Evolutionary conservation across 257 asterid genomes (phyloP).

Genomic region (Plantago elongata): DNA sequence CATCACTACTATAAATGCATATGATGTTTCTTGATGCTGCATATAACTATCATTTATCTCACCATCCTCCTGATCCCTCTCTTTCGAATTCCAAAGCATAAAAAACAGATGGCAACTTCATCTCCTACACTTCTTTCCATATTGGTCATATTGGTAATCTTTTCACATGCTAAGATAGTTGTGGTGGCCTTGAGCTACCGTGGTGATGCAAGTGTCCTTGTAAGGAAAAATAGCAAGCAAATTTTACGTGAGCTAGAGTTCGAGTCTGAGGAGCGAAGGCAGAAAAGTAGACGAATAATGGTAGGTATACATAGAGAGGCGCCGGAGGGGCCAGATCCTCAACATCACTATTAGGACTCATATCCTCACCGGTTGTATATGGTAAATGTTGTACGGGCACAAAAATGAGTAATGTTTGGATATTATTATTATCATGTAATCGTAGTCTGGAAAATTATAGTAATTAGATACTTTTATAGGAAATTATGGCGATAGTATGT

Average conservation of each 20-base stretch:
- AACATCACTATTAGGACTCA: conserved; percentile 35
- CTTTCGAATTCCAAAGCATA: conserved; percentile 5
- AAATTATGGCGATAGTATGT: too few relatives aligned
- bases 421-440: too few relatives aligned
- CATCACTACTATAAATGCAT: conserved; percentile 27
- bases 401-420: too few relatives aligned
- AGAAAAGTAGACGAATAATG: conserved; percentile 19
- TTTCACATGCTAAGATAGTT: conserved; percentile 17
- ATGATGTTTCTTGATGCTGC: conserved; percentile 11
- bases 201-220: conserved; percentile 20
- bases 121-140: conserved; percentile 12
- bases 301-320: conserved; percentile 27
- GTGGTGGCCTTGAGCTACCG: conserved; percentile 26
- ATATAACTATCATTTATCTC: not conserved
- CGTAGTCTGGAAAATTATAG: too few relatives aligned
- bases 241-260: conserved; percentile 26
- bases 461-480: too few relatives aligned
- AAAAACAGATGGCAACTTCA: conserved; percentile 31
- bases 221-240: conserved; percentile 31
- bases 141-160: conserved; percentile 24
- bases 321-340: conserved; percentile 48
- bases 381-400: too few relatives aligned
- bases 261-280: conserved; percentile 18
- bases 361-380: too few relatives aligned
- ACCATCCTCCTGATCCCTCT: too few relatives aligned